A percentile compares a stretch with the other conserved stretches of the same genome.
These are phyloP conservation scores for Trypanosoma platydactyli DNA, from an alignment of 208 protist species.

Conservation along the genomic window DNA sequence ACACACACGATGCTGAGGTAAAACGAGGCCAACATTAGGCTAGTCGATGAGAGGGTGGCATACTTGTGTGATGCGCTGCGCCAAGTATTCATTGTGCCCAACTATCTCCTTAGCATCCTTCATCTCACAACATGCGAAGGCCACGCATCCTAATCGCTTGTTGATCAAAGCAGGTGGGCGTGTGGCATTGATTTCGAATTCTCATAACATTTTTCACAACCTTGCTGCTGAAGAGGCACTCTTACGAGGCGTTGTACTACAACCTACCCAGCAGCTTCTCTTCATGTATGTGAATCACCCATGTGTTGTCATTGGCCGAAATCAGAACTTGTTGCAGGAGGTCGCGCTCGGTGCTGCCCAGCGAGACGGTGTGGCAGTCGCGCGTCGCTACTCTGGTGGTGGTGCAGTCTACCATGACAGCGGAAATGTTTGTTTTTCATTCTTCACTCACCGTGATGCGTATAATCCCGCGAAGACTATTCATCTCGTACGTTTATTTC, in stretches of 20 bases:
- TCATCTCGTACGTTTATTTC: constrained; percentile 55
- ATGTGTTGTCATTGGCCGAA: constrained; percentile 83
- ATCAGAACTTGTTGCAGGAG: constrained; percentile 81
- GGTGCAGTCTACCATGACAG: constrained; percentile 85
- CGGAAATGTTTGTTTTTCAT: constrained; percentile 83
- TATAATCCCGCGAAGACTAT: constrained; percentile 80
- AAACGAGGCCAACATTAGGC: too few species aligned
- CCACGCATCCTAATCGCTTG: constrained; percentile 2
- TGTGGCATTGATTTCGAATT: constrained; percentile 45
- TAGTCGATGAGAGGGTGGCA: neutral
- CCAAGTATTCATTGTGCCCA: constrained; percentile 8
- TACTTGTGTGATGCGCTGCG: constrained; percentile 3
- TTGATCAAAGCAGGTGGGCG: neutral
- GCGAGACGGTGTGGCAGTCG: constrained; percentile 53
- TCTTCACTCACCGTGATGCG: constrained; percentile 65
- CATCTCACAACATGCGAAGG: constrained; percentile 6
- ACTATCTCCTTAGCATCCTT: constrained; percentile 12
- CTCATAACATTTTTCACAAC: constrained; percentile 67
- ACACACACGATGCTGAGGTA: neutral
- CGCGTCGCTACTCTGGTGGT: constrained; percentile 75
- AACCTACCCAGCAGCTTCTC: constrained; percentile 36
- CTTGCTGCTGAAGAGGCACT: constrained; percentile 75
- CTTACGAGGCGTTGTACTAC: constrained; percentile 51
- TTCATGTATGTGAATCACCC: constrained; percentile 79
- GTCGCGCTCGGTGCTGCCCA: constrained; percentile 44